Evolutionary conservation across 2,329 filamentous ascomycete species (phyloP).

Genomic region (Pestalotiopsis sp.): DNA sequence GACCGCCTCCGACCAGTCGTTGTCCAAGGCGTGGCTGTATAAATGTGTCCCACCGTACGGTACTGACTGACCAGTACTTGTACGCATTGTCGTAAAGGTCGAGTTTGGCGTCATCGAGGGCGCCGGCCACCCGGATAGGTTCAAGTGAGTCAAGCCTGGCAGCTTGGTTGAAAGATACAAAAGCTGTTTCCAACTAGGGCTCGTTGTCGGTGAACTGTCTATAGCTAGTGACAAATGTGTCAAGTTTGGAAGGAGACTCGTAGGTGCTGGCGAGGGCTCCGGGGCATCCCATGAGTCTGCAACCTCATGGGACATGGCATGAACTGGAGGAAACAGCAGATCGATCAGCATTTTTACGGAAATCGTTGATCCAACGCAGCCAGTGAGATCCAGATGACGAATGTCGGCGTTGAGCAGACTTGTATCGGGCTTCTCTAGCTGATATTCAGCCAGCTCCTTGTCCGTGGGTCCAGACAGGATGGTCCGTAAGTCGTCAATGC

Average conservation of each 20-base stretch:
- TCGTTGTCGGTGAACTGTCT: conserved; percentile 32
- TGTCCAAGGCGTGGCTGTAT: conserved; percentile 61
- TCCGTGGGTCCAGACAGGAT: conserved; percentile 33
- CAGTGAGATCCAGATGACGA: conserved; percentile 56
- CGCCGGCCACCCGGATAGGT: conserved; percentile 64
- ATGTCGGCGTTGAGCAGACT: conserved; percentile 47
- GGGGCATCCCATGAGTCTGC: conserved; percentile 59
- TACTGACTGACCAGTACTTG: conserved; percentile 45
- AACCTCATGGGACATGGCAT: conserved; percentile 28
- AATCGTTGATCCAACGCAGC: conserved; percentile 53
- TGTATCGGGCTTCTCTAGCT: conserved; percentile 28
- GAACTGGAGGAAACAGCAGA: conserved; percentile 49
- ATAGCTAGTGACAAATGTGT: conserved; percentile 63
- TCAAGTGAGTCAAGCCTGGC: conserved; percentile 61
- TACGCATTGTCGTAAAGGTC: conserved; percentile 47
- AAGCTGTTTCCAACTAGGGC: conserved; percentile 62
- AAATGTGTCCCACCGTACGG: conserved; percentile 58
- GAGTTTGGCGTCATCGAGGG: conserved; percentile 61
- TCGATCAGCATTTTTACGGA: conserved; percentile 55
- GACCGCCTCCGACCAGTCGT: conserved; percentile 63
- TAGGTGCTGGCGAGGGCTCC: conserved; percentile 28
- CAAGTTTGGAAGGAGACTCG: conserved; percentile 55
- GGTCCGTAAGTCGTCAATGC: conserved; percentile 51
- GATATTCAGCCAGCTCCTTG: conserved; percentile 30
- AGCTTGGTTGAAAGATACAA: conserved; percentile 56